Percentiles rank a stretch among this genome's conserved stretches.
Evolutionary conservation across 2,329 filamentous ascomycete species (phyloP).

Genomic region (Zymoseptoria brevis): DNA sequence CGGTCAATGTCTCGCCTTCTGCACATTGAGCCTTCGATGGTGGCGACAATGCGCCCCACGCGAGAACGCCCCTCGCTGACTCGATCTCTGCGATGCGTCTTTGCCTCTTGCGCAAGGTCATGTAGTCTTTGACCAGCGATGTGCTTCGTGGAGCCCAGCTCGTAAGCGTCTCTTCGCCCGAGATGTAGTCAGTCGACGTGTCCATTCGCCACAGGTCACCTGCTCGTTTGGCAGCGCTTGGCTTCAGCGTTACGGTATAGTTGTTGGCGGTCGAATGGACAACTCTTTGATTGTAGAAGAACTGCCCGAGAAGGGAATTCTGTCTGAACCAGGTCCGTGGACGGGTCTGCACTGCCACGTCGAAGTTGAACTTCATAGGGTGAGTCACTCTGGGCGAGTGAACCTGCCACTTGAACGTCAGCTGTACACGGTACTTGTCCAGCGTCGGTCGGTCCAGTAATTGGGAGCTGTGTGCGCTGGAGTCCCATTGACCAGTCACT

Average conservation of each 20-base stretch:
- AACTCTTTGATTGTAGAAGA: conserved; percentile 78
- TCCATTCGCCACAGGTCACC: conserved; percentile 96
- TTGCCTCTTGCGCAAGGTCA: conserved; percentile 64
- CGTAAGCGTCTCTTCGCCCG: conserved; percentile 79
- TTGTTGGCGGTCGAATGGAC: conserved; percentile 81
- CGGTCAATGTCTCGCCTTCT: conserved; percentile 16
- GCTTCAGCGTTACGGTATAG: conserved; percentile 78
- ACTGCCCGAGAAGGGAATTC: conserved; percentile 73
- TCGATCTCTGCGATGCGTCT: conserved; percentile 72
- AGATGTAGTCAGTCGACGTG: conserved; percentile 89
- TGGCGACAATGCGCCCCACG: conserved; percentile 36
- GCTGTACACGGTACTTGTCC: conserved; percentile 87
- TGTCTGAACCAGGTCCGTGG: conserved; percentile 78
- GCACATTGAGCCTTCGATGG: conserved; percentile 28
- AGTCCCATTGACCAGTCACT: conserved; percentile 92
- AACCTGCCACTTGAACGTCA: conserved; percentile 80
- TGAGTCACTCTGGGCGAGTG: conserved; percentile 74
- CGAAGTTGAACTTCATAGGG: conserved; percentile 77
- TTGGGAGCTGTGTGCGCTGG: conserved; percentile 82
- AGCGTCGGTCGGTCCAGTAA: conserved; percentile 86
- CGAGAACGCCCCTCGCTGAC: conserved; percentile 58
- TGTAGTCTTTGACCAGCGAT: conserved; percentile 81
- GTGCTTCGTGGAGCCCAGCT: conserved; percentile 86
- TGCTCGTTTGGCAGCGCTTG: conserved; percentile 80
- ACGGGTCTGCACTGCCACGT: conserved; percentile 74